These are phyloP conservation scores for Podospora australis DNA, from an alignment of 495 filamentous ascomycete genomes.

Conservation along the genomic window DNA sequence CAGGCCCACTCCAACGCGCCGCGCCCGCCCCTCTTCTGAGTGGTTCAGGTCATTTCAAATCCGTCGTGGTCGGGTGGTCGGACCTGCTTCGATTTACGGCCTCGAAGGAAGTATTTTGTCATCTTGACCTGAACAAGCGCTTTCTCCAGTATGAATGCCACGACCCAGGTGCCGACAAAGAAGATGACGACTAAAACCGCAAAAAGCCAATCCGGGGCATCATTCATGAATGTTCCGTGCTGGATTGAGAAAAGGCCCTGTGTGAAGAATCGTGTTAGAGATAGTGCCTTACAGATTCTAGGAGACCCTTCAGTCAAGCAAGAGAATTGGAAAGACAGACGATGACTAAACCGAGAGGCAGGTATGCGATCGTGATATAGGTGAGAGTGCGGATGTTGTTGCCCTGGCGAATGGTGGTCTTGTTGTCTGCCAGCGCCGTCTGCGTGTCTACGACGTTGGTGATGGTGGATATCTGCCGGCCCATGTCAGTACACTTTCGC, in stretches of 20 bases:
- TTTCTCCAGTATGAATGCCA: slow-evolving; percentile 10
- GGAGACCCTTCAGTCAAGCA: not conserved
- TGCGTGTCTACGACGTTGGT: slow-evolving; percentile 13
- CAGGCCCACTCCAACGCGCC: no score
- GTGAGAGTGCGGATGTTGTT: slow-evolving; percentile 15
- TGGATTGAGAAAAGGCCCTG: slow-evolving; percentile 10
- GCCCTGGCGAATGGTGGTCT: slow-evolving; percentile 12
- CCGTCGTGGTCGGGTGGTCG: no score
- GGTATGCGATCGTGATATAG: slow-evolving; percentile 14
- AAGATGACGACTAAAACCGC: slow-evolving; percentile 5
- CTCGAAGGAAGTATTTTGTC: not conserved
- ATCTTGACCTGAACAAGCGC: slow-evolving; percentile 6
- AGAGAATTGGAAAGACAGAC: slow-evolving; percentile 2
- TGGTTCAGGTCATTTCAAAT: no score
- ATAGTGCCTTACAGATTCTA: not conserved
- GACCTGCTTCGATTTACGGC: not conserved
- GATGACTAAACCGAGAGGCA: slow-evolving; percentile 13
- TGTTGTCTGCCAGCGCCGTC: slow-evolving; percentile 12
- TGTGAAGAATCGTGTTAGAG: not conserved
- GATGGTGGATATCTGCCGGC: slow-evolving; percentile 13
- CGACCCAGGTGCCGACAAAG: slow-evolving; percentile 6
- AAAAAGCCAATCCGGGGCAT: slow-evolving; percentile 7
- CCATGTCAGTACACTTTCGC: not conserved
- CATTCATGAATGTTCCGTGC: slow-evolving; percentile 13
- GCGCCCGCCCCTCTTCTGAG: no score